A percentile compares a stretch with the other conserved stretches of the same genome.
phyloP scores from a whole-genome alignment of 371 early-diverging fungal genomes.

The Lichtheimia hyalospora region DNA sequence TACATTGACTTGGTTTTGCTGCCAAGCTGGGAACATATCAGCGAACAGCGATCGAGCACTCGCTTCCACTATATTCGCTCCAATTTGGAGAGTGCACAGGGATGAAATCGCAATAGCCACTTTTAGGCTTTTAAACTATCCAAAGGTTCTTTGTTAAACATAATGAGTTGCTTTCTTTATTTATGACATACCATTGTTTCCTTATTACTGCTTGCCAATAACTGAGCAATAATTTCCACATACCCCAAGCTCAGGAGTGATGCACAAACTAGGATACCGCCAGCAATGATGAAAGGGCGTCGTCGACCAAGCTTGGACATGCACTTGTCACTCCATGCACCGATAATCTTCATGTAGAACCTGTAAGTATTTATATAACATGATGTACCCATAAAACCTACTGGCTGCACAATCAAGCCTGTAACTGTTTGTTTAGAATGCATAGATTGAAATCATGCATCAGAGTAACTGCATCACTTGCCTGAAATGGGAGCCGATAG shows the following conservation, averaged over 20 bases:
- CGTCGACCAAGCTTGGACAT: constrained; percentile 55
- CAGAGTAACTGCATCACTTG: constrained; percentile 17
- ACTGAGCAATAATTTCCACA: constrained; percentile 50
- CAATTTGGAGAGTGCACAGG: constrained; percentile 76
- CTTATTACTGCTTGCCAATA: constrained; percentile 5
- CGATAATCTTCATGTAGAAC: constrained; percentile 37
- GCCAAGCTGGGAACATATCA: constrained; percentile 65
- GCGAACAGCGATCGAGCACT: constrained; percentile 71
- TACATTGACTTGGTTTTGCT: constrained; percentile 71
- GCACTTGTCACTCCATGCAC: constrained; percentile 59
- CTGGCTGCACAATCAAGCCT: constrained; percentile 47
- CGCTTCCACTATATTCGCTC: constrained; percentile 71
- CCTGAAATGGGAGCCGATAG: constrained; percentile 82
- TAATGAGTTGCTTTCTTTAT: neutral
- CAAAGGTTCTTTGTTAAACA: too few relatives aligned
- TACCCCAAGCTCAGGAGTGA: constrained; percentile 68
- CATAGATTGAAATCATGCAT: neutral
- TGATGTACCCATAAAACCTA: neutral
- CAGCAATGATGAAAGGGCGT: constrained; percentile 57
- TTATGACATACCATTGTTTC: neutral
- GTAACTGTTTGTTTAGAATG: neutral
- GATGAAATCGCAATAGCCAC: constrained; percentile 63
- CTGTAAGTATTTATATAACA: too few relatives aligned
- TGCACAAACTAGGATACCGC: constrained; percentile 52
- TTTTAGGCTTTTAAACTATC: constrained; percentile 8